Base-by-base conservation (phyloP, 257 asterid genomes). In the Nicotiana obtusifolia region DNA sequence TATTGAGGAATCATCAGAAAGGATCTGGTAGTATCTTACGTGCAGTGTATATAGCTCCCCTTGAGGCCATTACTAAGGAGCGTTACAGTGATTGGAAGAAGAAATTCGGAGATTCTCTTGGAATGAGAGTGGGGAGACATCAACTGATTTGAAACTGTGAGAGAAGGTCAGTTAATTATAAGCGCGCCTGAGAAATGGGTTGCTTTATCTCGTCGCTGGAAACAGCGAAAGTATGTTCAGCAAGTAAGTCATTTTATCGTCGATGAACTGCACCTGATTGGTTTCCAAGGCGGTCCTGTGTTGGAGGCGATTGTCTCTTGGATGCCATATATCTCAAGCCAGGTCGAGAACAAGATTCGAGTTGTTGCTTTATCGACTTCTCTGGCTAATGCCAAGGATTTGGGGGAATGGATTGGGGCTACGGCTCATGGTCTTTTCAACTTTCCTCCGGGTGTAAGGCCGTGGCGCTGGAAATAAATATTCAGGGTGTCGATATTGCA, bases 391-490 rank as follows among this genome's bases (percentile, higher is more conserved):
- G 90, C 90, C 78, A 87, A 87, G 82, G 90, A 87, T 84, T 82
- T 87, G 81, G 90, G 88, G 54, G 86, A 85, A 80, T 87, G 90
- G 90, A 85, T 87, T 80, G 90, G 90, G 30, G 90, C 90, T 28
- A 87, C 90, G 20, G 80, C 90, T 65, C 87, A 85, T 54, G 88
- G 90, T 4, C 88, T 87, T 20, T 85, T 87, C 84, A 87, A 87
- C 82, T 87, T 87, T 37, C 88, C 90, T 22, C 88, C 90, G 9
- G 86, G 84, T 20, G 90, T 87, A 13, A 75, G 90, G 84, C 90
- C 62, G 90, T 87, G 30, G 88, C 90, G 31, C 75, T 87, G 61
- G 90, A 87, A 81, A 87, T 87, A 49, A 88, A 87, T 65, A 87
- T 87, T 80, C 88, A 87, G 82, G 90, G 90, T 47, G 83, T 87